phyloP scores from a whole-genome alignment of 2,329 filamentous ascomycete genomes.

The Clarireedia sp. region DNA sequence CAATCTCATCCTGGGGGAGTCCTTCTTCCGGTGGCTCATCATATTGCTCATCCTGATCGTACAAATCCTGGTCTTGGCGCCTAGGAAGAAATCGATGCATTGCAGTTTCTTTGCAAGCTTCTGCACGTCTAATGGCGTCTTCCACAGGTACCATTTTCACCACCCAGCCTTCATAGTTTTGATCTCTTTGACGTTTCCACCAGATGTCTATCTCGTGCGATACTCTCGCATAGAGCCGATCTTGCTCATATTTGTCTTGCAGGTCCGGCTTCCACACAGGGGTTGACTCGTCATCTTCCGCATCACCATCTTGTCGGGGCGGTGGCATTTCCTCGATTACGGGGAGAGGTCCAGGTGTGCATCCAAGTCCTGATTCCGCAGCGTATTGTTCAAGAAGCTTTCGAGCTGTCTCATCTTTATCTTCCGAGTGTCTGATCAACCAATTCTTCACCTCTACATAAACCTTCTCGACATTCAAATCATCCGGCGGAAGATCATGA shows the following conservation, averaged over 20 bases:
- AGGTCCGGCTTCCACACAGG: slow-evolving; percentile 34
- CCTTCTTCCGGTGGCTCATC: slow-evolving; percentile 32
- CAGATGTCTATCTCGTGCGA: slow-evolving; percentile 58
- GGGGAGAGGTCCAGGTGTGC: slow-evolving; percentile 29
- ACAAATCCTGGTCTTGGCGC: slow-evolving; percentile 31
- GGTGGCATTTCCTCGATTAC: neutral
- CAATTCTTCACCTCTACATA: slow-evolving; percentile 54
- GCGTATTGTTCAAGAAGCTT: slow-evolving; percentile 48
- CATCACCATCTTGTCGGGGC: slow-evolving; percentile 6
- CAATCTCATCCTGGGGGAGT: slow-evolving; percentile 40
- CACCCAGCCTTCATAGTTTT: slow-evolving; percentile 52
- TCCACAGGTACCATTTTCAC: slow-evolving; percentile 53
- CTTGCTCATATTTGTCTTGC: slow-evolving; percentile 50
- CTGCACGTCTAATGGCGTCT: slow-evolving; percentile 48
- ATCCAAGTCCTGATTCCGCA: slow-evolving; percentile 22
- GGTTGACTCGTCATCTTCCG: slow-evolving; percentile 20
- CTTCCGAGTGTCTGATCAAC: slow-evolving; percentile 49
- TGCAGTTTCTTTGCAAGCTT: slow-evolving; percentile 51
- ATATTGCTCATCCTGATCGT: slow-evolving; percentile 44
- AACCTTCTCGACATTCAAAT: slow-evolving; percentile 48
- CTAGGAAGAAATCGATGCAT: slow-evolving; percentile 40
- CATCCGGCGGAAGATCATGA: slow-evolving; percentile 39
- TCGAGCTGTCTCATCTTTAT: slow-evolving; percentile 48
- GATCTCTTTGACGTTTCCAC: slow-evolving; percentile 54
- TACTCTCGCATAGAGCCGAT: slow-evolving; percentile 50